Conservation (phyloP, 2,329 filamentous ascomycete species). For the Ophiostoma novo-ulmi region DNA sequence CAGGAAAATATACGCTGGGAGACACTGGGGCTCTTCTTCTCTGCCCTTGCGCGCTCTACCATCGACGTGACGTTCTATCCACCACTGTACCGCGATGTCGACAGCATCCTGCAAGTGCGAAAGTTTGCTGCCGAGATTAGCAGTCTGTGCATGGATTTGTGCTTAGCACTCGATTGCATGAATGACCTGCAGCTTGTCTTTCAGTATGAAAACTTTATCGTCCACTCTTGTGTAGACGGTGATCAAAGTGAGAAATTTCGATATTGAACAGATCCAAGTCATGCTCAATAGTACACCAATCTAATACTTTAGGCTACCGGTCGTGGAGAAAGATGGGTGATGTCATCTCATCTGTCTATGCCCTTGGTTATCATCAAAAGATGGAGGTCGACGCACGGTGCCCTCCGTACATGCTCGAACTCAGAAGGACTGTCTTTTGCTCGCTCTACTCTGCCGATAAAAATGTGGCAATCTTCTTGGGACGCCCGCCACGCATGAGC, state of each 20-base stretch:
- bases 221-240: constrained; percentile 12
- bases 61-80: constrained; percentile 15
- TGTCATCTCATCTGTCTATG: constrained; percentile 15
- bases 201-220: constrained; percentile 14
- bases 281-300: neutral
- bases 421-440: constrained; percentile 8
- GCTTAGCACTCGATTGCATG: constrained; percentile 13
- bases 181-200: constrained; percentile 13
- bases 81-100: constrained; percentile 9
- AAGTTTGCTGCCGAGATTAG: constrained; percentile 14
- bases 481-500: constrained; percentile 13
- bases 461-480: constrained; percentile 12
- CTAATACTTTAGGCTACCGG: neutral
- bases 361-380: constrained; percentile 13
- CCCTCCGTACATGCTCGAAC: neutral
- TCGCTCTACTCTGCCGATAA: constrained; percentile 12
- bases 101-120: constrained; percentile 9
- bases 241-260: neutral
- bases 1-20: constrained; percentile 9
- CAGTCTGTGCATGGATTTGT: constrained; percentile 16
- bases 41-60: constrained; percentile 11
- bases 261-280: no score
- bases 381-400: constrained; percentile 3
- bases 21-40: constrained; percentile 13
- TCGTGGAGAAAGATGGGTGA: constrained; percentile 15